Evolutionary conservation across 2,329 filamentous ascomycete genomes (phyloP).

Genomic region (Colletotrichum abscissum): DNA sequence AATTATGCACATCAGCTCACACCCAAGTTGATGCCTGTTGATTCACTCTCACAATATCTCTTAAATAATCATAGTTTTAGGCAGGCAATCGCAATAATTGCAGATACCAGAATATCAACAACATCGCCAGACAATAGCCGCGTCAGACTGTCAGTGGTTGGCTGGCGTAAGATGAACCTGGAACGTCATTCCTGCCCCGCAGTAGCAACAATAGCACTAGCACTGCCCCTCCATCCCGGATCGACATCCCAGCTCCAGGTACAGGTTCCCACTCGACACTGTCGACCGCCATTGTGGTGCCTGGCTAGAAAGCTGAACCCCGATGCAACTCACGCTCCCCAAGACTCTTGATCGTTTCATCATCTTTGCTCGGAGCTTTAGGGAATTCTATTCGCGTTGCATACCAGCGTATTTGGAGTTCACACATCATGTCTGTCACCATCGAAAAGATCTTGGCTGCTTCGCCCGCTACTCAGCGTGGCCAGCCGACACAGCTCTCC

Average conservation of each 20-base stretch:
- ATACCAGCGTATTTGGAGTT: background rate
- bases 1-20: background rate
- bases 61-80: background rate
- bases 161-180: background rate
- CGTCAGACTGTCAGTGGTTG: background rate
- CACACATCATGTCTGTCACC: constrained; percentile 60
- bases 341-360: background rate
- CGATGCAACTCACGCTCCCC: constrained; percentile 12
- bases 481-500: constrained; percentile 86
- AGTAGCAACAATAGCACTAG: constrained; percentile 11
- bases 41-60: background rate
- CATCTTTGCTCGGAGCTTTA: background rate
- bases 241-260: constrained; percentile 23
- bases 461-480: constrained; percentile 80
- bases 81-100: background rate
- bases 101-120: background rate
- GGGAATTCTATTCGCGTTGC: background rate
- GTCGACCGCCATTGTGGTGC: constrained; percentile 34
- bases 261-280: constrained; percentile 23
- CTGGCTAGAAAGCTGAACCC: constrained; percentile 21
- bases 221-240: constrained; percentile 32
- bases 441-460: constrained; percentile 83
- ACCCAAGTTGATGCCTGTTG: background rate
- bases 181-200: constrained; percentile 36
- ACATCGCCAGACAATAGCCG: background rate